phyloP scores from a whole-genome alignment of 768 basidiomycete genomes.

The Amanita phalloides region DNA sequence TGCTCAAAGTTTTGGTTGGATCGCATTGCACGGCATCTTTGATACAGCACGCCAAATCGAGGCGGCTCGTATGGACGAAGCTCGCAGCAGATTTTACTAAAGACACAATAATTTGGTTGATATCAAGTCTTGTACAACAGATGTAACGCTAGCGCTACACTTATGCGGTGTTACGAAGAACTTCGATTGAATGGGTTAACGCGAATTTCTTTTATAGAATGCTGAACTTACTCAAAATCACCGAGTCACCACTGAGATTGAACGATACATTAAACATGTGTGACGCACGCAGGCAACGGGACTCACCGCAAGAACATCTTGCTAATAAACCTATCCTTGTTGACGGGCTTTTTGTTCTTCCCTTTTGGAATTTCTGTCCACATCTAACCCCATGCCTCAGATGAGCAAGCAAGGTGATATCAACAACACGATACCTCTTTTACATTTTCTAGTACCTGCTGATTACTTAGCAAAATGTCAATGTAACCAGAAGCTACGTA shows the following conservation, averaged over 20 bases:
- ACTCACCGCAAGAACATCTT: constrained; percentile 94
- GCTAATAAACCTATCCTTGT: constrained; percentile 98
- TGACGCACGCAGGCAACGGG: not conserved
- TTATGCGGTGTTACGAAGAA: constrained; percentile 67
- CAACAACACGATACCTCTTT: constrained; percentile 54
- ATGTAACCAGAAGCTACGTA: constrained; percentile 22
- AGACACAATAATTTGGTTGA: not conserved
- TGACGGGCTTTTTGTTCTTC: constrained; percentile 97
- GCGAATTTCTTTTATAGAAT: constrained; percentile 15
- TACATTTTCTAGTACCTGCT: constrained; percentile 90
- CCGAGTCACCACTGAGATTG: constrained; percentile 77
- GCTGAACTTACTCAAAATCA: constrained; percentile 76
- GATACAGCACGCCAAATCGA: constrained; percentile 40
- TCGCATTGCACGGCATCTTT: constrained; percentile 47
- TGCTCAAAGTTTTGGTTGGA: constrained; percentile 51
- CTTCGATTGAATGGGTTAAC: constrained; percentile 29
- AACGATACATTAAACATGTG: constrained; percentile 4
- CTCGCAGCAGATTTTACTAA: constrained; percentile 12
- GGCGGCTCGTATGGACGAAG: constrained; percentile 15
- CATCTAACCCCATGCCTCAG: constrained; percentile 50
- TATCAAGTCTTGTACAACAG: constrained; percentile 1
- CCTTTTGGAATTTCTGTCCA: constrained; percentile 98
- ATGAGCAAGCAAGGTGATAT: not conserved
- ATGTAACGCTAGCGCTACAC: constrained; percentile 1
- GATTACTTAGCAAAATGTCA: constrained; percentile 7